Evolutionary conservation across 2,329 filamentous ascomycete genomes (phyloP).

Genomic region (Colletotrichum gloeosporioides): DNA sequence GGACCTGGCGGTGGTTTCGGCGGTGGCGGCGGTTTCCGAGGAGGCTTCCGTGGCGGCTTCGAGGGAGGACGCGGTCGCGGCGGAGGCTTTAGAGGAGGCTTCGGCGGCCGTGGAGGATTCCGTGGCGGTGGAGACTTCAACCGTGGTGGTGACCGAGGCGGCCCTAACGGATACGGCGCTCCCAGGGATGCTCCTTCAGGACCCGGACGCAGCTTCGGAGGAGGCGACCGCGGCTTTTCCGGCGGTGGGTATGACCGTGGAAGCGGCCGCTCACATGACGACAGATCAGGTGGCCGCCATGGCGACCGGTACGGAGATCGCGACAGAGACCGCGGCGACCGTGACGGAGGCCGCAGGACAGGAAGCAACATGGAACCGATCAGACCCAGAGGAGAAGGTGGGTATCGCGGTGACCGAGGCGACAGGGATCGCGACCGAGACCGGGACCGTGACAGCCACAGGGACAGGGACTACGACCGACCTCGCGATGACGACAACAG

Average conservation of each 20-base stretch:
- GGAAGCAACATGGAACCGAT: constrained; percentile 88
- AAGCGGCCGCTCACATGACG: constrained; percentile 65
- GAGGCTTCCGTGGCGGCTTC: constrained; percentile 47
- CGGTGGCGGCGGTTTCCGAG: constrained; percentile 61
- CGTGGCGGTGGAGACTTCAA: constrained; percentile 51
- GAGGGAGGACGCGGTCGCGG: constrained; percentile 37
- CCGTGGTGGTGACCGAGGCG: constrained; percentile 44
- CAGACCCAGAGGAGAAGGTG: constrained; percentile 66
- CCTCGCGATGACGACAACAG: constrained; percentile 63
- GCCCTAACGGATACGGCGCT: constrained; percentile 55
- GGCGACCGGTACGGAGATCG: constrained; percentile 33
- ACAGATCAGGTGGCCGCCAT: constrained; percentile 56
- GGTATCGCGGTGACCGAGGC: constrained; percentile 45
- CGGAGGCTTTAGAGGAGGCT: constrained; percentile 49
- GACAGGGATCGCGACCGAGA: constrained; percentile 53
- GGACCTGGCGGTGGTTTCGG: constrained; percentile 49
- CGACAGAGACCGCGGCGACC: constrained; percentile 30
- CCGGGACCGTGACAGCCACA: constrained; percentile 48
- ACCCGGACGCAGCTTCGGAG: constrained; percentile 49
- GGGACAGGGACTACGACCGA: constrained; percentile 55
- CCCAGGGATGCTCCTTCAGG: constrained; percentile 67
- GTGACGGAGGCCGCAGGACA: constrained; percentile 49
- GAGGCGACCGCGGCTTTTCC: constrained; percentile 43
- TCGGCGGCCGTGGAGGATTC: constrained; percentile 62
- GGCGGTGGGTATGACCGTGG: constrained; percentile 62